Percentiles rank a stretch among this genome's conserved stretches.
phyloP scores from a whole-genome alignment of 2,329 filamentous ascomycete genomes.

The Xylaria sp. region DNA sequence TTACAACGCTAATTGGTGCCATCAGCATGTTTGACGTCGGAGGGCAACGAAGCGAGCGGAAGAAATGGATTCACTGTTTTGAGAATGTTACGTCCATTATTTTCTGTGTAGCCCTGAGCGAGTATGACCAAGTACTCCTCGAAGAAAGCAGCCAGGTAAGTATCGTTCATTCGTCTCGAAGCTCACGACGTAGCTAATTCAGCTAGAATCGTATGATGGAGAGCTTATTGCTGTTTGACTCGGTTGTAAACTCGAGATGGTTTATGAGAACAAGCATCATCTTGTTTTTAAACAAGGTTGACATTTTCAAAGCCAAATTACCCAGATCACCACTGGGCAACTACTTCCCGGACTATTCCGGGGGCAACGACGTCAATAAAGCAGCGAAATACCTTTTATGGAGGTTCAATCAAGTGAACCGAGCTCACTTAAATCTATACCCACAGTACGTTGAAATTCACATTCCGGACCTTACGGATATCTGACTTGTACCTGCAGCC shows the following conservation, averaged over 20 bases:
- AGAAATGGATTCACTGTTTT: conserved; percentile 99
- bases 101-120: conserved; percentile 96
- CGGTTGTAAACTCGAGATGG: conserved; percentile 98
- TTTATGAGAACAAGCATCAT: conserved; percentile 99
- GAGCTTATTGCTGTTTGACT: conserved; percentile 94
- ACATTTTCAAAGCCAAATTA: conserved; percentile 96
- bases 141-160: conserved; percentile 96
- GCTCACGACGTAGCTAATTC: conserved; percentile 4
- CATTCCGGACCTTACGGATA: neutral
- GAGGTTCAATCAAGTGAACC: conserved; percentile 98
- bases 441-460: conserved; percentile 80
- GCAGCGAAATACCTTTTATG: conserved; percentile 97
- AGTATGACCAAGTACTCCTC: conserved; percentile 96
- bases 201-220: conserved; percentile 98
- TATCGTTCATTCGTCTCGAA: conserved; percentile 20
- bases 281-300: conserved; percentile 98
- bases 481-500: conserved; percentile 62
- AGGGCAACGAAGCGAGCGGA: conserved; percentile 94
- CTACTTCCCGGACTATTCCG: conserved; percentile 98
- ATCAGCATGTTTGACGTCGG: conserved; percentile 98
- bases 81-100: conserved; percentile 99
- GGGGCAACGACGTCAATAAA: conserved; percentile 96
- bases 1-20: conserved; percentile 20
- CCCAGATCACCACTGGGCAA: conserved; percentile 88
- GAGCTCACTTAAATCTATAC: conserved; percentile 94